Evolutionary conservation across 2,329 filamentous ascomycete genomes (phyloP).

Genomic region (Monascus ruber): DNA sequence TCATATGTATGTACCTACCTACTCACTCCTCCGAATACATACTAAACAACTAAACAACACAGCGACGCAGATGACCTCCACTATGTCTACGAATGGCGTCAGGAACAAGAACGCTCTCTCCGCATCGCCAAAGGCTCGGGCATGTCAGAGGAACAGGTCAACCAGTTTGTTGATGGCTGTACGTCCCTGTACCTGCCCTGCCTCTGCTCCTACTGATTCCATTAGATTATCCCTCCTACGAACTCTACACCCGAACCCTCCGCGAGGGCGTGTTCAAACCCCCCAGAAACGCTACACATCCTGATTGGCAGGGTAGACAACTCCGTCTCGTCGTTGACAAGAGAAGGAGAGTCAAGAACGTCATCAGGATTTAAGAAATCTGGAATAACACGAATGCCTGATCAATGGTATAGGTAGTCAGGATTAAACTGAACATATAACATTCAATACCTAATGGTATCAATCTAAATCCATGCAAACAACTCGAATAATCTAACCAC

Average conservation of each 20-base stretch:
- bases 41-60: background rate
- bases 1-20: conserved; percentile 39
- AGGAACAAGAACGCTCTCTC: conserved; percentile 66
- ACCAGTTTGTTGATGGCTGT: conserved; percentile 61
- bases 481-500: background rate
- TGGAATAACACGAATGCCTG: too few species aligned
- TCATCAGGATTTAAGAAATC: conserved; percentile 36
- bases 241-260: conserved; percentile 53
- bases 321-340: conserved; percentile 51
- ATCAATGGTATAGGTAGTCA: background rate
- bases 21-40: background rate
- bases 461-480: background rate
- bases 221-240: conserved; percentile 57
- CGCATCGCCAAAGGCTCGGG: conserved; percentile 56
- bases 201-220: background rate
- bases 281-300: conserved; percentile 3
- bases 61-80: conserved; percentile 58
- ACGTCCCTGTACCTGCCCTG: conserved; percentile 14
- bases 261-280: conserved; percentile 45
- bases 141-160: conserved; percentile 73
- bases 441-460: background rate
- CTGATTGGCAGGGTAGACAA: conserved; percentile 41
- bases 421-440: background rate
- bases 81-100: conserved; percentile 76
- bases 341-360: conserved; percentile 49